phyloP scores from a whole-genome alignment of 2,329 filamentous ascomycete genomes.

The Kalaharituber pfeilii region DNA sequence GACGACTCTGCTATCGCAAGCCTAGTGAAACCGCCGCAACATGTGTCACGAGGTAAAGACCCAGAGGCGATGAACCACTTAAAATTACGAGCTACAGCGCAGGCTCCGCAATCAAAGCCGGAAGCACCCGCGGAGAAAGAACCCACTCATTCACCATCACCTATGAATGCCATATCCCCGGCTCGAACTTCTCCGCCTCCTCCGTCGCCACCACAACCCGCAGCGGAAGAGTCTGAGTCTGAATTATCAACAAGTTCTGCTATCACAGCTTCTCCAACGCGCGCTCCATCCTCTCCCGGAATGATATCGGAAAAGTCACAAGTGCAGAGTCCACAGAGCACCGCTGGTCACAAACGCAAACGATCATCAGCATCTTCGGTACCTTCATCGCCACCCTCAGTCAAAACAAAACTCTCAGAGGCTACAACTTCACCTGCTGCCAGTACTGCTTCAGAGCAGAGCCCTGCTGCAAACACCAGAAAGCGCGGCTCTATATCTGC shows the following conservation, averaged over 20 bases:
- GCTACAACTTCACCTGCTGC: background rate
- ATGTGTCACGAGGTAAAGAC: background rate
- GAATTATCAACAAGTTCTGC: background rate
- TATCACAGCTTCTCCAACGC: background rate
- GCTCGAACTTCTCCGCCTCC: background rate
- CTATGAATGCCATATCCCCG: background rate
- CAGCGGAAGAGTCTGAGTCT: background rate
- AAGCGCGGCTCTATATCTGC: background rate
- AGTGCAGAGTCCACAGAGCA: background rate
- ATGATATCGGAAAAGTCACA: background rate
- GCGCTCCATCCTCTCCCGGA: background rate
- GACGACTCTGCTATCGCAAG: background rate
- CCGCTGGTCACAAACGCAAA: background rate
- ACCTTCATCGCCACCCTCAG: background rate
- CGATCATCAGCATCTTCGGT: background rate
- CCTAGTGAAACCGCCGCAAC: background rate
- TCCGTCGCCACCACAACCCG: background rate
- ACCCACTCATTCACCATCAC: background rate
- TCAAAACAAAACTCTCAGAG: background rate
- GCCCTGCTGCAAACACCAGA: background rate
- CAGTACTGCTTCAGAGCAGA: background rate
- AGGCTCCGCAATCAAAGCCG: background rate
- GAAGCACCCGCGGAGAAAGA: background rate
- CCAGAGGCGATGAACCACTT: slow-evolving; percentile 1
- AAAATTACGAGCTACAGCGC: background rate